Evolutionary conservation across 176 grass and related monocot genomes (phyloP), one percentile per base, ranked within the genome.

Genomic region (Carex cristatella): DNA sequence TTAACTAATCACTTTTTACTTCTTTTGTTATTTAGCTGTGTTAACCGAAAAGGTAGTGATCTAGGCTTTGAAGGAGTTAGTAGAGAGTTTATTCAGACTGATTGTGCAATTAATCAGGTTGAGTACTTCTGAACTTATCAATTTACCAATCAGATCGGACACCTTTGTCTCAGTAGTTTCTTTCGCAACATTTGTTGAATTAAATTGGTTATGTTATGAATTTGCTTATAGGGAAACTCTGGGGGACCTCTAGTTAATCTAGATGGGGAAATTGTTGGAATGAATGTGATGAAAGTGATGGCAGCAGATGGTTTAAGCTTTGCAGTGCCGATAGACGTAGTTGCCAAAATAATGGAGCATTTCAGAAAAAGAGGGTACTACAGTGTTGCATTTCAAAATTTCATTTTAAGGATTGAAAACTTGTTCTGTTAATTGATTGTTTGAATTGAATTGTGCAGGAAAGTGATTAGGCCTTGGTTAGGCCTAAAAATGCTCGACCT

Each of bases 41-140:
- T 98, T 89, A 93, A 98, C 90, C 84, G 91, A 81, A 94, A 91
- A 94, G 90, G 92, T 75, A 94, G 91, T 83, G 95, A 98, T 81
- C 84, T 98, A 60, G 95, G 91, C 80, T 87, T 98, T 84, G 85
- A 70, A 88, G 93, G 95, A 90, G 12, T 86, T 79, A 61, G 65
- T 82, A 93, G 89, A 85, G 89, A 98, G 83, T 98, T 93, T 89
- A 74, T 98, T 27, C 95, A 98, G 86, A 98, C 95, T 65, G 91
- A 98, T 77, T 98, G 95, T 65, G 91, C 91, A 83, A 92, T 95
- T 66, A 95, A 98, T 89, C 14, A 85, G 88, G 95, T 84, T 10
- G 42, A 59, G 37, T 72, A 2, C 56, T 68, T 77, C 9, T 81
- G 18, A 28, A 84, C 10, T 51, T 74, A 16, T 16, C 67, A 82